Conservation (phyloP, 2,329 filamentous ascomycete species). For the Fusarium lyarnte region DNA sequence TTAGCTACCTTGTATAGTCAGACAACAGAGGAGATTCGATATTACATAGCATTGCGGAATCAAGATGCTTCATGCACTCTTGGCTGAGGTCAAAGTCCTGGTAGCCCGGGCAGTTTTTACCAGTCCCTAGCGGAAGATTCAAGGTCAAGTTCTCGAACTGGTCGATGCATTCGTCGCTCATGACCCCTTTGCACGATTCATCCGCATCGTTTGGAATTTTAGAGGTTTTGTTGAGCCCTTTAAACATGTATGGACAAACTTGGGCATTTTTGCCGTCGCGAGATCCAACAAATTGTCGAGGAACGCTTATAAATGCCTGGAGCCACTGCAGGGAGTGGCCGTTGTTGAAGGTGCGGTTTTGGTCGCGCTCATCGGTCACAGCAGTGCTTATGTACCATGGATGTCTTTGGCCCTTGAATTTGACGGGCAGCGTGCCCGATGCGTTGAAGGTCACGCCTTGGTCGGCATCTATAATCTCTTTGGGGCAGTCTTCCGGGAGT, state of each 20-base stretch:
- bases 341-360: not conserved
- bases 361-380: not conserved
- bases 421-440: not conserved
- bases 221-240: not conserved
- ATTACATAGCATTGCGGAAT: no score
- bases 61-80: not conserved
- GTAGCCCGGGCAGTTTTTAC: fast-evolving
- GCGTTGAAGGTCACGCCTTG: not conserved
- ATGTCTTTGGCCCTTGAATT: not conserved
- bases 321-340: not conserved
- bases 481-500: not conserved
- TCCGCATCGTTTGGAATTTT: not conserved
- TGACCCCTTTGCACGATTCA: not conserved
- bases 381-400: not conserved
- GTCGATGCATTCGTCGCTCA: not conserved
- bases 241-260: not conserved
- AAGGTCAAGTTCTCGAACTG: not conserved
- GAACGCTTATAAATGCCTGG: not conserved
- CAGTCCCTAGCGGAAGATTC: fast-evolving
- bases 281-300: not conserved
- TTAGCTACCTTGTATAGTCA: not conserved
- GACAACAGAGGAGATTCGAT: fast-evolving
- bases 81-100: not conserved
- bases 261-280: not conserved
- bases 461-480: not conserved